phyloP scores from a whole-genome alignment of 2,329 filamentous ascomycete genomes.

The Catunica adiposa region DNA sequence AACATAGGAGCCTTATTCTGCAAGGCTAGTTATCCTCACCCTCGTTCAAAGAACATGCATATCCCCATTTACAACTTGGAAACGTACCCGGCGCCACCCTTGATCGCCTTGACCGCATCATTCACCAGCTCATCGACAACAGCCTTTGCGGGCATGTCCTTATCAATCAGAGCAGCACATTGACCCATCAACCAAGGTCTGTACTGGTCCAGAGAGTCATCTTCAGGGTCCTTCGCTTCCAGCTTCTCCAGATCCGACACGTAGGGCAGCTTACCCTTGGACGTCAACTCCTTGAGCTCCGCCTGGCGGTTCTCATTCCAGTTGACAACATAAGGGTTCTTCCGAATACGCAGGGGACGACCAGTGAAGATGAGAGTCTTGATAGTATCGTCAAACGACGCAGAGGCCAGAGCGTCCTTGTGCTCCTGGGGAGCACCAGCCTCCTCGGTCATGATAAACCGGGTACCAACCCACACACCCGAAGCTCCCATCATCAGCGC shows the following conservation, averaged over 20 bases:
- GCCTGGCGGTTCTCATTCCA: slow-evolving; percentile 84
- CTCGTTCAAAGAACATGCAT: not conserved
- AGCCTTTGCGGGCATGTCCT: slow-evolving; percentile 76
- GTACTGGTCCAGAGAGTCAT: slow-evolving; percentile 82
- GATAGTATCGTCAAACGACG: slow-evolving; percentile 88
- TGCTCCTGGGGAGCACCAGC: slow-evolving; percentile 84
- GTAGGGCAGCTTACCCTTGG: slow-evolving; percentile 81
- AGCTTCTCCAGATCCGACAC: slow-evolving; percentile 87
- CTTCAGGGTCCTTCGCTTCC: slow-evolving; percentile 48
- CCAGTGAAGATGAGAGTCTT: slow-evolving; percentile 98
- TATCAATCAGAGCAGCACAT: slow-evolving; percentile 81
- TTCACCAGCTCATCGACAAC: slow-evolving; percentile 89
- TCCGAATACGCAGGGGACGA: slow-evolving; percentile 81
- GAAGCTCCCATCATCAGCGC: slow-evolving; percentile 82
- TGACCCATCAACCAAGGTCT: slow-evolving; percentile 93
- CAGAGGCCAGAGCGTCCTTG: slow-evolving; percentile 86
- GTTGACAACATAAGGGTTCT: slow-evolving; percentile 83
- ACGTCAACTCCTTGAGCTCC: slow-evolving; percentile 85
- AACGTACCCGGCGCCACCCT: slow-evolving; percentile 46
- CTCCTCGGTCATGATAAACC: slow-evolving; percentile 88
- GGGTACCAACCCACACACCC: slow-evolving; percentile 91
- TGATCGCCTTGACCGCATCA: slow-evolving; percentile 58
- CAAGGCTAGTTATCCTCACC: not conserved
- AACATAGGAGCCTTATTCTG: not conserved
- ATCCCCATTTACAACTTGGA: slow-evolving; percentile 44